A percentile compares a stretch with the other conserved stretches of the same genome.
These are phyloP conservation scores for Asclepias syriaca DNA, from an alignment of 257 asterid species.

Conservation along the genomic window DNA sequence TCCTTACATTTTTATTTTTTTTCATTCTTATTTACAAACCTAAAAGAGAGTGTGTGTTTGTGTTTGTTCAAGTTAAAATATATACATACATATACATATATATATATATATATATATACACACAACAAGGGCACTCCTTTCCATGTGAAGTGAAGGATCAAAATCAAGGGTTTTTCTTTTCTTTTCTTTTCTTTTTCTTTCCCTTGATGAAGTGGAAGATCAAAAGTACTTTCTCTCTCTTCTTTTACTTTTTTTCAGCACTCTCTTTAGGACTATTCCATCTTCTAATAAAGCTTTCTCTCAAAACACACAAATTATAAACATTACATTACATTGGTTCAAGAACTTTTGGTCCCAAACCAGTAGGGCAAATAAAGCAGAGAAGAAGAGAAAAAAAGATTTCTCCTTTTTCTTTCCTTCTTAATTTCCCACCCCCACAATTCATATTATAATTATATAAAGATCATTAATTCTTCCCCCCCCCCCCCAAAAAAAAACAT, in stretches of 20 bases:
- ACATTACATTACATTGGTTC: conserved; percentile 34
- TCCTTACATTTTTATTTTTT: conserved; percentile 10
- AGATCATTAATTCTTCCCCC: conserved; percentile 35
- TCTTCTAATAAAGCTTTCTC: conserved; percentile 58
- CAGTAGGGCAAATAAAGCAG: conserved; percentile 40
- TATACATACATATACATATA: conserved; percentile 5
- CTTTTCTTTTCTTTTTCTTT: conserved; percentile 16
- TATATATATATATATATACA: conserved; percentile 4
- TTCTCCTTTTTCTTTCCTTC: conserved; percentile 11
- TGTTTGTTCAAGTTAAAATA: not conserved
- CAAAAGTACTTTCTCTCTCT: conserved; percentile 35
- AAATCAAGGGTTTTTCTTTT: conserved; percentile 17
- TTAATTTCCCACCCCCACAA: not conserved
- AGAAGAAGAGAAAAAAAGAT: conserved; percentile 29
- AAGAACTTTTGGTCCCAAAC: conserved; percentile 52
- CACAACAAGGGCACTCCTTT: conserved; percentile 57
- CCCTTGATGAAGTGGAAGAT: conserved; percentile 43
- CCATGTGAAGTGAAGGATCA: conserved; percentile 38
- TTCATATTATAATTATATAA: conserved; percentile 37
- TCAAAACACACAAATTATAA: conserved; percentile 19
- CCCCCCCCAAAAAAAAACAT: conserved; percentile 27
- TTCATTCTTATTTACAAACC: too few relatives aligned
- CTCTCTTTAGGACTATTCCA: conserved; percentile 78
- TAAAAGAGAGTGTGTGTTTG: not conserved
- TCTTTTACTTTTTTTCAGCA: conserved; percentile 58